Evolutionary conservation across 306 rosid genomes (phyloP).

Genomic region (Lathyrus aphaca): DNA sequence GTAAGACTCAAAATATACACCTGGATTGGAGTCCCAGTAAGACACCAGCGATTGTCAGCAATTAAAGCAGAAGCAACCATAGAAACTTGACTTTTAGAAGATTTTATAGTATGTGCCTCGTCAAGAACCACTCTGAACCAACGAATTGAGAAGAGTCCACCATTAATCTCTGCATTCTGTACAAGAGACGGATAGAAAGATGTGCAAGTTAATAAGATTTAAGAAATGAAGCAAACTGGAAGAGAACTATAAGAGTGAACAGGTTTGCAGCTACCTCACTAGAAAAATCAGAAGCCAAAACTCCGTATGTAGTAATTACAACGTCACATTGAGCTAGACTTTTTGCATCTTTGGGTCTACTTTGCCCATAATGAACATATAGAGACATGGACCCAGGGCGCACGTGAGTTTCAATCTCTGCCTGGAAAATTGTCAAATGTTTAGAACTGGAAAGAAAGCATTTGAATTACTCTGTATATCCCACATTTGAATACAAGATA

Average conservation of each 20-base stretch:
- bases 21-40: conserved; percentile 98
- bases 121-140: conserved; percentile 98
- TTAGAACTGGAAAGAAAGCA: conserved; percentile 35
- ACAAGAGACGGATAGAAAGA: conserved; percentile 37
- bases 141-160: conserved; percentile 79
- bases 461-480: conserved; percentile 21
- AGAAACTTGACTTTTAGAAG: conserved; percentile 93
- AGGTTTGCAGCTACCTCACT: conserved; percentile 64
- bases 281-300: conserved; percentile 85
- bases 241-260: conserved; percentile 22
- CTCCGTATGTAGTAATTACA: conserved; percentile 88
- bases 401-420: conserved; percentile 88
- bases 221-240: conserved; percentile 33
- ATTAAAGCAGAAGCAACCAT: conserved; percentile 72
- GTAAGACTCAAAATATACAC: conserved; percentile 38
- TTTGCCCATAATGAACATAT: conserved; percentile 89
- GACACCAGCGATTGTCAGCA: conserved; percentile 96
- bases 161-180: conserved; percentile 72
- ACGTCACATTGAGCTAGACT: conserved; percentile 71
- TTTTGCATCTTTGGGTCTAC: conserved; percentile 86
- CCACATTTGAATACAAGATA: conserved; percentile 21
- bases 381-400: conserved; percentile 74
- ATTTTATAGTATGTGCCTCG: conserved; percentile 92
- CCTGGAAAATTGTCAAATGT: conserved; percentile 57
- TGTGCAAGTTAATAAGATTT: conserved; percentile 28